Percentiles rank a stretch among this genome's conserved stretches.
These are phyloP conservation scores for Aphanoascus verrucosus DNA, from an alignment of 2,329 filamentous ascomycete genomes.

Conservation along the genomic window DNA sequence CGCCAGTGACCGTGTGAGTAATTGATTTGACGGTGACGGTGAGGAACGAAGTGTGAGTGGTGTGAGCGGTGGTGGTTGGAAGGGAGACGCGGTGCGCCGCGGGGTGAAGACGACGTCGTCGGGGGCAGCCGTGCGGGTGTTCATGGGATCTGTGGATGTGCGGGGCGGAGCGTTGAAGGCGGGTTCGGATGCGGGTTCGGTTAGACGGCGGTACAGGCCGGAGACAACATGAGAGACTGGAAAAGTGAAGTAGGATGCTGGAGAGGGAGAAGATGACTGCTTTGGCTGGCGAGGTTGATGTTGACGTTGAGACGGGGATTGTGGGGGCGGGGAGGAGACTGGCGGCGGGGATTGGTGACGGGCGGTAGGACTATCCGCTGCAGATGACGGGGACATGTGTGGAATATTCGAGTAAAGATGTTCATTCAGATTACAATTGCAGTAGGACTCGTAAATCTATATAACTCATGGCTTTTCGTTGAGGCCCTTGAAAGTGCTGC, in stretches of 20 bases:
- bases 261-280: slow-evolving; percentile 23
- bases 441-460: too few relatives aligned
- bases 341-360: not conserved
- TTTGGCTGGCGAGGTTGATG: not conserved
- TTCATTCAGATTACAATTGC: not conserved
- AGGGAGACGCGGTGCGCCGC: slow-evolving; percentile 59
- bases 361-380: not conserved
- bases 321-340: slow-evolving; percentile 3
- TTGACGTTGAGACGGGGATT: not conserved
- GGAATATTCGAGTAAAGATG: not conserved
- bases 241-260: slow-evolving; percentile 41
- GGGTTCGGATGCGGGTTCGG: slow-evolving; percentile 28
- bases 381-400: not conserved
- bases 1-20: slow-evolving; percentile 64
- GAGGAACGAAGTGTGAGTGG: slow-evolving; percentile 60
- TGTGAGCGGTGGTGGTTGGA: slow-evolving; percentile 79
- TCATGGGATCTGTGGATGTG: slow-evolving; percentile 17
- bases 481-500: too few relatives aligned
- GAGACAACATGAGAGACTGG: slow-evolving; percentile 46
- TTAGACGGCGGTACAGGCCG: slow-evolving; percentile 58
- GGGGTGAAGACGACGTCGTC: slow-evolving; percentile 49
- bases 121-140: slow-evolving; percentile 29
- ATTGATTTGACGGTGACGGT: slow-evolving; percentile 44
- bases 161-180: slow-evolving; percentile 14
- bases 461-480: too few relatives aligned